Conservation (phyloP, 805 yeast genomes). For the Candida nemodendra region DNA sequence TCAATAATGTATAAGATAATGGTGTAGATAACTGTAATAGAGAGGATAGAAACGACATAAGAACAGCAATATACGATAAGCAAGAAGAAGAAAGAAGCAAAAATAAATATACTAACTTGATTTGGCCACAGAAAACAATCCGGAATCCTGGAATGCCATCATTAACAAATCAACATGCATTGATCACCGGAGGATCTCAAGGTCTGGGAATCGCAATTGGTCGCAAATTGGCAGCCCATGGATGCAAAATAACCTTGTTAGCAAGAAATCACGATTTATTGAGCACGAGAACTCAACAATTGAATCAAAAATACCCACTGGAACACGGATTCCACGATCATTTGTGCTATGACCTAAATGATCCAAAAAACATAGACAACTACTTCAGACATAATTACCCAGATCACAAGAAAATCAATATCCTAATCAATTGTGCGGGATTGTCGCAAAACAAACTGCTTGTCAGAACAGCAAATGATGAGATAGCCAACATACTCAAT, state of each 20-base stretch:
- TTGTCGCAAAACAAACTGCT: conserved; percentile 56
- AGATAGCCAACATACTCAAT: conserved; percentile 45
- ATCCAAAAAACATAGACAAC: conserved; percentile 13
- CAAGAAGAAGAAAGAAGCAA: no score
- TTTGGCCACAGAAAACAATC: no score
- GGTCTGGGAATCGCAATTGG: conserved; percentile 68
- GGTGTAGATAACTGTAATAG: no score
- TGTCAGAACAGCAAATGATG: conserved; percentile 37
- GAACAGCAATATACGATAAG: no score
- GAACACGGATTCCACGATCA: conserved; percentile 29
- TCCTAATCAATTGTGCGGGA: conserved; percentile 68
- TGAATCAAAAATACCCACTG: conserved; percentile 20
- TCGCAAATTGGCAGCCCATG: conserved; percentile 44
- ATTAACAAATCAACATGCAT: conserved; percentile 33
- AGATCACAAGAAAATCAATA: conserved; percentile 37
- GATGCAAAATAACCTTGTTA: conserved; percentile 50
- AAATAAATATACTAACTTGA: no score
- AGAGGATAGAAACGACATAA: no score
- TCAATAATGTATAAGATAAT: no score
- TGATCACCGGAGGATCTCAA: conserved; percentile 67
- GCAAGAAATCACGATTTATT: conserved; percentile 46
- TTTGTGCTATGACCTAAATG: conserved; percentile 35
- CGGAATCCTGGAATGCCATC: no score
- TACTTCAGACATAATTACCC: conserved; percentile 18
- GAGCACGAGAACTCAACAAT: conserved; percentile 17